Evolutionary conservation across 352 stramenopile species (phyloP), one percentile per base, ranked within the genome.

Genomic region (Pythium grandisporangium): DNA sequence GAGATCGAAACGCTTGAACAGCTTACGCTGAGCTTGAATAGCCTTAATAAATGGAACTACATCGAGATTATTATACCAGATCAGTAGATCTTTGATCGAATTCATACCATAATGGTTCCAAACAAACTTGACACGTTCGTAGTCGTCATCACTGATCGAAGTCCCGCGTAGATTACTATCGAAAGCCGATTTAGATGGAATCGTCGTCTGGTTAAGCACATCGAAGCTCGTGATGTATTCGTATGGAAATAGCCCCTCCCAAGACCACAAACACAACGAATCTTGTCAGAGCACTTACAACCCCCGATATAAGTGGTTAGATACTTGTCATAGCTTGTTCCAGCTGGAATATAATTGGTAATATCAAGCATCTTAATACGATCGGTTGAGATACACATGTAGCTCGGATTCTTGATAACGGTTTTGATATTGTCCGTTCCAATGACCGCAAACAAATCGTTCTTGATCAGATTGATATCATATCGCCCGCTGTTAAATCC

Each of bases 21-120:
- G 26, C 24, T 32, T 16, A 24, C 43, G 30, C 21, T 50, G 30
- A 6, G 22, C 22, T 12, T 48, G 35, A 4, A 57, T 33, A 6
- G 53, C 53, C n/a, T 46, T 24, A 20, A 61, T 37, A 30, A 63
- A 69, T 16, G 54, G 54, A 14, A 33, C 23, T 21, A 68, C 58
- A 49, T 68, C 58, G 6, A 63, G 45, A 49, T 61, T 64, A 30
- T 61, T 68, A 29, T 68, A 64, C 55, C 58, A 70, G n/a, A 60
- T 40, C 4, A 69, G 38, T 29, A 69, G 30, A 32, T 69, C 55
- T 24, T 63, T 58, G 37, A 65, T 37, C 0, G 30, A 37, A 14
- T 69, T 63, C 59, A 65, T 69, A 4, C 49, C 25, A 41, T 66
- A 55, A 27, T 60, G 45, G 7, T 55, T 16, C 57, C 57, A 66